Conservation (phyloP, 768 basidiomycete genomes). For the Phallus indusiatus region DNA sequence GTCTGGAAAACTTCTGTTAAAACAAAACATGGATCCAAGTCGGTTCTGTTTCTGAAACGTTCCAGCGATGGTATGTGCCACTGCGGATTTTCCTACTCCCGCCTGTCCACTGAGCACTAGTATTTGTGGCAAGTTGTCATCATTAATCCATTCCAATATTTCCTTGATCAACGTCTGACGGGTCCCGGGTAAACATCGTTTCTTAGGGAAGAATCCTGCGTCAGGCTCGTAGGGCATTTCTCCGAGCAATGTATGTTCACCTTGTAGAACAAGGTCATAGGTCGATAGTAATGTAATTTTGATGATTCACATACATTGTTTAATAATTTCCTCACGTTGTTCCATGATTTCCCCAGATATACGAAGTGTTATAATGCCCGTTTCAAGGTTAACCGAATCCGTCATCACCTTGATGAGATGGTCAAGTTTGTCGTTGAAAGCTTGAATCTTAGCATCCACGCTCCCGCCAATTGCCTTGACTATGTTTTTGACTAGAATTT, state of each 20-base stretch:
- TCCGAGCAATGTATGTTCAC: neutral
- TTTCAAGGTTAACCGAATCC: no score
- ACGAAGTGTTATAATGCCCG: no score
- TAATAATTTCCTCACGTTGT: no score
- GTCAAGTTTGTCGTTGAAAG: no score
- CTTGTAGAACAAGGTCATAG: no score
- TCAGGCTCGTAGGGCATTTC: neutral
- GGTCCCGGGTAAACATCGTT: slow-evolving; percentile 11
- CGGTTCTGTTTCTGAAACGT: neutral
- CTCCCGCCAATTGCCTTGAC: no score
- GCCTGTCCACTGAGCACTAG: slow-evolving; percentile 16
- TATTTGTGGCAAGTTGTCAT: slow-evolving; percentile 10
- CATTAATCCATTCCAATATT: slow-evolving; percentile 5
- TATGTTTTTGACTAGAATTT: no score
- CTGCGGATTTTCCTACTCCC: slow-evolving; percentile 21
- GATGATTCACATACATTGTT: no score
- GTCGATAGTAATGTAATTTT: no score
- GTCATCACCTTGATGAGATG: no score
- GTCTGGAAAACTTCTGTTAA: slow-evolving; percentile 7
- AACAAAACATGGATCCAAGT: slow-evolving; percentile 19
- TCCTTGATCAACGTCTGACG: slow-evolving; percentile 17
- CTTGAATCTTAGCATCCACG: no score
- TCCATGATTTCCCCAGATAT: no score
- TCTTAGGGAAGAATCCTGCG: neutral
- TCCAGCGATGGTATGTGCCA: slow-evolving; percentile 25